Evolutionary conservation across 306 rosid genomes (phyloP), one percentile per base, ranked within the genome.

Genomic region (Fagus crenata): DNA sequence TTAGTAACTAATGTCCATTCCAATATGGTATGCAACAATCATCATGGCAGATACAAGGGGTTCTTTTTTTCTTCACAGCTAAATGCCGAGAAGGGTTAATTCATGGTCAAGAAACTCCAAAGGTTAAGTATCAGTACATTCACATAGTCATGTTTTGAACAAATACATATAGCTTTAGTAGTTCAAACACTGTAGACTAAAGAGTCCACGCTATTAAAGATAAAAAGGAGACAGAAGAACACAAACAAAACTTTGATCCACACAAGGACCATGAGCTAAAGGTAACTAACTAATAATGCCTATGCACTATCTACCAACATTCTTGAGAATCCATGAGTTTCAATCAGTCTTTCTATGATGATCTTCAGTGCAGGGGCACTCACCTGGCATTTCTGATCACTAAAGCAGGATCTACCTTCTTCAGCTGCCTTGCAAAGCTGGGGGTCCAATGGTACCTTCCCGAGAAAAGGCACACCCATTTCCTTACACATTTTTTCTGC

Each of bases 401-500:
- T 70, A 77, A 94, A 94, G 79, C 98, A 94, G 42, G 98, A 94
- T 63, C 90, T 83, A 32, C 97, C 98, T 79, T 88, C 96, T 81
- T 94, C 98, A 2, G 98, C 96, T 7, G 92, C 98, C 89, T 92
- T 94, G 71, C 98, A 88, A 60, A 92, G 96, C 87, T 80, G 82
- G 14, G 98, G 98, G 53, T 94, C 98, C 82, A 94, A 73, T 9
- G 98, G 98, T 75, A 94, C 93, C 81, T 87, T 89, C 67, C 98
- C 98, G 28, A 94, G 86, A 86, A 92, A 92, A 5, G 92, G 91
- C 22, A 94, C 91, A 28, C 85, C 95, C 96, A 92, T 89, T 46
- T 90, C 97, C 67, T 40, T 79, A 77, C 92, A 85, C 98, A 92
- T 94, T 82, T 73, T 89, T 43, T 80, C 69, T 2, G 98, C 98